Evolutionary conservation across 1,139 yeast genomes (phyloP).

Genomic region (Kodamaea ohmeri): DNA sequence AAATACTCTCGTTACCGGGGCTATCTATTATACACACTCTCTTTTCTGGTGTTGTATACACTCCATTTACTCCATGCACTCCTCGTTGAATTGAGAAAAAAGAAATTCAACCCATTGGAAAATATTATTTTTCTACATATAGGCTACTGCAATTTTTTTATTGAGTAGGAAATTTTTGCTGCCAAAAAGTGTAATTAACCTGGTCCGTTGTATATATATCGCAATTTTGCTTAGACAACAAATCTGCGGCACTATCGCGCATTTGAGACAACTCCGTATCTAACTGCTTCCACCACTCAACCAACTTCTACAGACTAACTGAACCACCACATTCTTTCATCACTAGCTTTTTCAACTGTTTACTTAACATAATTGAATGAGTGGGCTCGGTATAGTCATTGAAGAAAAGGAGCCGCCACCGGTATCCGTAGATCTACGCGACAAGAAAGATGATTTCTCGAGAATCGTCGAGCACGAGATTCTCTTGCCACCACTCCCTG

Average conservation of each 20-base stretch:
- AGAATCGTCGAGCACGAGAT: conserved; percentile 18
- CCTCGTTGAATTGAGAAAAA: not conserved
- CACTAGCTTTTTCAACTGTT: not conserved
- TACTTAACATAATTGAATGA: conserved; percentile 7
- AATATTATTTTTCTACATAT: conserved; percentile 3
- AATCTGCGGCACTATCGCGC: not conserved
- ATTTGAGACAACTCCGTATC: no score
- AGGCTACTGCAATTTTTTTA: not conserved
- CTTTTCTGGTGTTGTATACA: not conserved
- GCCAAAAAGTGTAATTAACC: conserved; percentile 6
- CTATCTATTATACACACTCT: no score
- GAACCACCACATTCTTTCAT: not conserved
- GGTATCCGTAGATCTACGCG: not conserved
- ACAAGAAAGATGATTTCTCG: not conserved
- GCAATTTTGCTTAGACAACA: conserved; percentile 1
- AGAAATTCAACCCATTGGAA: conserved; percentile 4
- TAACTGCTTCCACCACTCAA: not conserved
- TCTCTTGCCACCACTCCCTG: conserved; percentile 41
- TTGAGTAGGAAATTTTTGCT: conserved; percentile 5
- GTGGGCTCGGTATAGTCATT: conserved; percentile 17
- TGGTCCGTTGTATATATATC: conserved; percentile 6
- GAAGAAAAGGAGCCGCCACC: conserved; percentile 17
- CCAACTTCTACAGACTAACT: not conserved
- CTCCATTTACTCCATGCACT: not conserved
- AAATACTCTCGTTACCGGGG: not conserved